phyloP scores from a whole-genome alignment of 2,329 filamentous ascomycete species.

The Mycosphaerella arachidis region DNA sequence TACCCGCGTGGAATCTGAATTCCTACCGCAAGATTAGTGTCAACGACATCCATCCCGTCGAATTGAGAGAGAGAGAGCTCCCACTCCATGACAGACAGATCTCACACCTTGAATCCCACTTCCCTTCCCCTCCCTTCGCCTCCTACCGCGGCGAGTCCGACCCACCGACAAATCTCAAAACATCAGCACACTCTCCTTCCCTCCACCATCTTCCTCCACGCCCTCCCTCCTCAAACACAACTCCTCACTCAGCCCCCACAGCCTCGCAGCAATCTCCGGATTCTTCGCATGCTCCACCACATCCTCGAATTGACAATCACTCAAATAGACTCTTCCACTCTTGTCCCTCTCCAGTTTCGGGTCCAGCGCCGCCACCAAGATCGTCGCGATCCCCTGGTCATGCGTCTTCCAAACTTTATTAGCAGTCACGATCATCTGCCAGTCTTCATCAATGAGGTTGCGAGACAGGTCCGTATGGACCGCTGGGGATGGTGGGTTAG shows the following conservation, averaged over 20 bases:
- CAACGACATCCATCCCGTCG: no score
- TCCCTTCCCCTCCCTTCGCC: no score
- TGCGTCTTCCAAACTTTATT: conserved; percentile 33
- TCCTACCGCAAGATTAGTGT: no score
- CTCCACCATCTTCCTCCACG: neutral
- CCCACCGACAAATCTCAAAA: neutral
- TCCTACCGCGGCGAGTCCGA: no score
- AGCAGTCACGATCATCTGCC: conserved; percentile 17
- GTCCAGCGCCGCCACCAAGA: conserved; percentile 43
- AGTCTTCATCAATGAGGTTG: conserved; percentile 3
- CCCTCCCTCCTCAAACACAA: neutral
- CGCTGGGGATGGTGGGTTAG: conserved; percentile 1
- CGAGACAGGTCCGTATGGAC: conserved; percentile 15
- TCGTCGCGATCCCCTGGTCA: conserved; percentile 43
- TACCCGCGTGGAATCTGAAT: no score
- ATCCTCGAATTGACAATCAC: conserved; percentile 34
- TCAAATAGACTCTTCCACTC: conserved; percentile 23
- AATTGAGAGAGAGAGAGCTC: no score
- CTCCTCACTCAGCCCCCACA: conserved; percentile 37
- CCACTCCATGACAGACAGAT: no score
- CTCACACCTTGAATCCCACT: no score
- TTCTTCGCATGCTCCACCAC: conserved; percentile 35
- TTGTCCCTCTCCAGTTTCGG: conserved; percentile 32
- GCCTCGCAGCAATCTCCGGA: conserved; percentile 35
- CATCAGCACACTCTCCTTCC: neutral